Base-by-base conservation (phyloP, 139 green algal species). In the Micromonas pusilla region DNA sequence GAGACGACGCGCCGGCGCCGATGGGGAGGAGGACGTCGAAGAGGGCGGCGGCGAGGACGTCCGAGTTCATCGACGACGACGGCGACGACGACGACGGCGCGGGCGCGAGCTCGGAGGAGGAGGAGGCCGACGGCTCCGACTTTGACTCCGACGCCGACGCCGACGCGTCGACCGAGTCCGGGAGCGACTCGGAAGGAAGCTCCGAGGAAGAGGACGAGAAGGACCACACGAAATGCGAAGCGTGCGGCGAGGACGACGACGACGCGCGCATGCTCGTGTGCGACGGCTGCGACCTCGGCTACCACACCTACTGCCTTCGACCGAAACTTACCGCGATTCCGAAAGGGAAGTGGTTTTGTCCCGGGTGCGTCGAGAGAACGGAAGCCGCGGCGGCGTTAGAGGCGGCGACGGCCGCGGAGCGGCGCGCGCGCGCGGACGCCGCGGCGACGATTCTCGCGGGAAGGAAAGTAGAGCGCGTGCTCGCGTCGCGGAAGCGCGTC, bases 271-370 rank as follows among this genome's bases (percentile, higher is more conserved):
- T 96, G 68, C 87, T 96, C 71, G 80, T 93, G 25, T 97, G 92
- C 78, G 91, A 96, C 76, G 70, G 79, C 13, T 97, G 91, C 73
- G 84, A 94, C 67, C 77, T 81, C 37, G 89, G 87, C 26, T 81
- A 90, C 78, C 88, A 92, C 66, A 70, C 88, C 28, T 95, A 92
- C 71, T 96, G 91, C 84, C 82, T 94, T 16, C 73, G 74, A 4
- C 91, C 91, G 26, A 85, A 89, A 1, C 66, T 94, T 54, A 70
- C 85, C 4, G 63, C 67, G n/a, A 83, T 94, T 31, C 92, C 92
- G 13, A 83, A 86, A 19, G 90, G 92, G n/a, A 85, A 93, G 32
- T 97, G 92, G 91, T 79, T 91, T 21, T 97, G 92, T 82, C 87
- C 91, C 3, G 75, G 79, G 36, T 97, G 92, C 87, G 68, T 84